Conservation (phyloP, 1,284 basidiomycete genomes). For the Ustilago xerochloae region DNA sequence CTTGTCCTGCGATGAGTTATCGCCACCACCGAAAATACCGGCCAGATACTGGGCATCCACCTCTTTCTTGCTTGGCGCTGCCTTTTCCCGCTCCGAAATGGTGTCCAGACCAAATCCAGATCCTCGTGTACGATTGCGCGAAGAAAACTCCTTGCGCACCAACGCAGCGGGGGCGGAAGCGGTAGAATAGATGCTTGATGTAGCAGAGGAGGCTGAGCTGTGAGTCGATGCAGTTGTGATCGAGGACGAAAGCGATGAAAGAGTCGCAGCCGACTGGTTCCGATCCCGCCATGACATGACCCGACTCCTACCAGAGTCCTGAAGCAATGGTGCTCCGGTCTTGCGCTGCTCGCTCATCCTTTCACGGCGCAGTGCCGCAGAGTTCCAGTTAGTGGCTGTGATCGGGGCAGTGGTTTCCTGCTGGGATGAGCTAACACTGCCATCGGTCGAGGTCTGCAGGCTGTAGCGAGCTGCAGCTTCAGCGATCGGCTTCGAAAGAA, state of each 20-base stretch:
- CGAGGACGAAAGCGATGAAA: conserved; percentile 40
- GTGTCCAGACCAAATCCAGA: conserved; percentile 49
- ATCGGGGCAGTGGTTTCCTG: not conserved
- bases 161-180: conserved; percentile 56
- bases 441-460: conserved; percentile 23
- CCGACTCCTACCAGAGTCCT: conserved; percentile 40
- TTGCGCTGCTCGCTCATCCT: conserved; percentile 52
- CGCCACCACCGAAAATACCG: conserved; percentile 55
- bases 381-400: conserved; percentile 37
- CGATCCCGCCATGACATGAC: conserved; percentile 56
- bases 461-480: conserved; percentile 40
- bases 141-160: conserved; percentile 35
- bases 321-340: conserved; percentile 10
- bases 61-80: conserved; percentile 29
- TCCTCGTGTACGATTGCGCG: conserved; percentile 23
- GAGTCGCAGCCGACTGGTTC: conserved; percentile 44
- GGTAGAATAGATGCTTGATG: conserved; percentile 55
- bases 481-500: conserved; percentile 41
- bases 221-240: conserved; percentile 33
- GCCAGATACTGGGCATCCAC: conserved; percentile 56
- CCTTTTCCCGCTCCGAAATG: conserved; percentile 46
- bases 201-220: conserved; percentile 40
- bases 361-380: conserved; percentile 51
- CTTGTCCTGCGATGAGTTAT: conserved; percentile 5
- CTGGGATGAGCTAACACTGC: conserved; percentile 5